phyloP scores from a whole-genome alignment of 2,329 filamentous ascomycete genomes.

The Lachnellula arida region DNA sequence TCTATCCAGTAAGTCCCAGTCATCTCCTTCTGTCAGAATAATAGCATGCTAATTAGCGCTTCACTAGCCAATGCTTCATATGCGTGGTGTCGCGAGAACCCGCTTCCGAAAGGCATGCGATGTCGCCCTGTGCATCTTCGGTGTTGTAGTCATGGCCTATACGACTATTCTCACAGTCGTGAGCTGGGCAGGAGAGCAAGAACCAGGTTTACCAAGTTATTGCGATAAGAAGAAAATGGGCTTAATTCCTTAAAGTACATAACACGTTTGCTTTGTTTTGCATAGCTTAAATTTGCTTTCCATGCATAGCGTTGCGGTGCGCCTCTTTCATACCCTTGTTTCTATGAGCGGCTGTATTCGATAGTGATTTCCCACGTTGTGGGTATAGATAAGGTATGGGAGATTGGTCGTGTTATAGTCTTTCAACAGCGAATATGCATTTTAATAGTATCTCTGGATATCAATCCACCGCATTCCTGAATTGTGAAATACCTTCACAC shows the following conservation, averaged over 20 bases:
- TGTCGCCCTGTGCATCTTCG: slow-evolving; percentile 73
- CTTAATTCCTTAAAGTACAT: neutral
- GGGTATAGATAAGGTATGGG: no score
- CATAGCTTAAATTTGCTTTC: neutral
- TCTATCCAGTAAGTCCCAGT: slow-evolving; percentile 79
- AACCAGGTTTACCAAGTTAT: slow-evolving; percentile 52
- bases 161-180: slow-evolving; percentile 81
- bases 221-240: slow-evolving; percentile 45
- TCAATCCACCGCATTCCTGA: no score
- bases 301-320: no score
- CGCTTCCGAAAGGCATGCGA: slow-evolving; percentile 66
- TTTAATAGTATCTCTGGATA: no score
- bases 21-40: neutral
- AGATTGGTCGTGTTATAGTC: no score
- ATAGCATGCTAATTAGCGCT: slow-evolving; percentile 66
- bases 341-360: no score
- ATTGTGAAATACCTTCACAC: no score
- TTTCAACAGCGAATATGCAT: no score
- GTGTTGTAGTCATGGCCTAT: slow-evolving; percentile 83
- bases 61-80: slow-evolving; percentile 89
- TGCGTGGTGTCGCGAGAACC: slow-evolving; percentile 70
- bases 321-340: no score
- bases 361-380: no score
- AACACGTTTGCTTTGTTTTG: neutral
- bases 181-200: slow-evolving; percentile 69